Conservation (phyloP, 1,284 basidiomycete species). For the Cryptococcus floricola region DNA sequence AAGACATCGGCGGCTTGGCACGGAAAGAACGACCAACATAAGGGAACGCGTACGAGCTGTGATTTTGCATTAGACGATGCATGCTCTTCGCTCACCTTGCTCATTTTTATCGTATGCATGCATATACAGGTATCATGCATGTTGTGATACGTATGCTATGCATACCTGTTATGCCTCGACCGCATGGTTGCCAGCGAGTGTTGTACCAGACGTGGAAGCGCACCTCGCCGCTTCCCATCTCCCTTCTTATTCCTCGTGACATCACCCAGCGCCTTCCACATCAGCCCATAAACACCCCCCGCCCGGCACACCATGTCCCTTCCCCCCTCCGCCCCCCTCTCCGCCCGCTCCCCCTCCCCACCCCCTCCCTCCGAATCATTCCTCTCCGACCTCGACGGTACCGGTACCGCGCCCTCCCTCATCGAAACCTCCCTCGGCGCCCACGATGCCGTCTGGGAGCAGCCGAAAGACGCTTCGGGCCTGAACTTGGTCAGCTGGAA, state of each 20-base stretch:
- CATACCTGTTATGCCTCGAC: background rate
- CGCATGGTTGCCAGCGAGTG: no score
- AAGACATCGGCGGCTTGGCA: no score
- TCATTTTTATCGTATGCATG: no score
- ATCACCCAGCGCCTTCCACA: no score
- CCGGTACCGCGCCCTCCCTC: slow-evolving; percentile 40
- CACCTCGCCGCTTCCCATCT: no score
- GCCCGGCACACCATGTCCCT: no score
- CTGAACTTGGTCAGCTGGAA: slow-evolving; percentile 49
- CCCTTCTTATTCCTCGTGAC: no score
- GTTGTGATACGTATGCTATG: background rate
- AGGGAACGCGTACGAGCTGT: background rate
- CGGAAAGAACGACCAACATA: no score
- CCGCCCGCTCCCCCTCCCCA: slow-evolving; percentile 23
- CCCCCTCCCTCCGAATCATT: slow-evolving; percentile 44
- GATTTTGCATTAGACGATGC: background rate
- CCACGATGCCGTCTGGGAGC: slow-evolving; percentile 5
- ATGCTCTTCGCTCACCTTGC: no score
- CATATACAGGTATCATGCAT: no score
- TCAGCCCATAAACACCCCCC: no score
- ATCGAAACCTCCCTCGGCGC: slow-evolving; percentile 32
- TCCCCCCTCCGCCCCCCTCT: no score
- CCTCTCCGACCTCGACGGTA: slow-evolving; percentile 45
- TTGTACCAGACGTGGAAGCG: background rate
- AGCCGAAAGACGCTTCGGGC: slow-evolving; percentile 23